Conservation (phyloP, 257 asterid species). For the Solanum megistacrolobum region DNA sequence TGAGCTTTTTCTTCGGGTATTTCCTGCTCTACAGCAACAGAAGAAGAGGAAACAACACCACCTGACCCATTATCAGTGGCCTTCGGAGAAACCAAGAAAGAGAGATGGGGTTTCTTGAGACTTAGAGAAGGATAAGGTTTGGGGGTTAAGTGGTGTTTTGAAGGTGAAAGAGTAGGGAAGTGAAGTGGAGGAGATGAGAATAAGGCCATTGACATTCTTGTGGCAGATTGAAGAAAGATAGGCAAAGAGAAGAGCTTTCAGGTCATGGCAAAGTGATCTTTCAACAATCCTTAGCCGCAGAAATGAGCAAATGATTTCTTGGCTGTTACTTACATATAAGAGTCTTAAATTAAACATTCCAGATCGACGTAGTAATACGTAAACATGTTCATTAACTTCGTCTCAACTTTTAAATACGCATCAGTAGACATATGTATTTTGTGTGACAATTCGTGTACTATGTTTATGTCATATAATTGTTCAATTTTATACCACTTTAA, state of each 20-base stretch:
- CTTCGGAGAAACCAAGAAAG: constrained; percentile 10
- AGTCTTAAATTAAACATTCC: background rate
- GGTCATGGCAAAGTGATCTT: background rate
- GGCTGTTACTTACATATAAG: background rate
- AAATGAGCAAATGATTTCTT: background rate
- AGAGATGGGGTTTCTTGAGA: constrained; percentile 19
- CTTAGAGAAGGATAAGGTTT: constrained; percentile 20
- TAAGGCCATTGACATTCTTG: constrained; percentile 28
- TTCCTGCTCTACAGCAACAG: constrained; percentile 9
- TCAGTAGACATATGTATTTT: too few species aligned
- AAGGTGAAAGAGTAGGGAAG: constrained; percentile 28
- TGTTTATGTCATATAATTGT: too few species aligned
- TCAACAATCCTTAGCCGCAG: background rate
- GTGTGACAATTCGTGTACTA: too few species aligned
- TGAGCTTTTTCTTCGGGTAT: background rate
- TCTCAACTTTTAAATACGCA: too few species aligned
- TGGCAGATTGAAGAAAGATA: background rate
- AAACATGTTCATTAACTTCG: too few species aligned
- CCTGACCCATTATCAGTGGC: constrained; percentile 35
- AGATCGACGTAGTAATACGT: background rate
- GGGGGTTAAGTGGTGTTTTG: constrained; percentile 14
- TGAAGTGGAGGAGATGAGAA: constrained; percentile 45
- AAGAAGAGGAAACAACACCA: constrained; percentile 19
- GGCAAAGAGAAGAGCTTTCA: background rate
- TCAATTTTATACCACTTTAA: too few species aligned